Evolutionary conservation across 768 basidiomycete genomes (phyloP).

Genomic region (Tylopilus subfusipes): DNA sequence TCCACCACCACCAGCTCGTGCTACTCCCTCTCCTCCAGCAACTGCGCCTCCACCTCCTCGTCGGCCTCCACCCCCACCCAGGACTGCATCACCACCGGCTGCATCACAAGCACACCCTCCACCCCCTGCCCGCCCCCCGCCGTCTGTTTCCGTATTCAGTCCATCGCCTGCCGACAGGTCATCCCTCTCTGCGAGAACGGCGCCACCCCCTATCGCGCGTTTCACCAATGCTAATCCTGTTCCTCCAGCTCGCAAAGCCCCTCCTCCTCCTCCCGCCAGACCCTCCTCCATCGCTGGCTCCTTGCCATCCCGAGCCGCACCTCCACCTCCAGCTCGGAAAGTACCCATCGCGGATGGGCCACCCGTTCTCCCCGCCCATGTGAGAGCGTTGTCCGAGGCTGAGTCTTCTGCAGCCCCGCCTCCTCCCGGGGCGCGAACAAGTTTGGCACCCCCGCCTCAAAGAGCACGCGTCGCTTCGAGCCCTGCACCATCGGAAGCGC

Average conservation of each 20-base stretch:
- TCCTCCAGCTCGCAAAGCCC: conserved; percentile 34
- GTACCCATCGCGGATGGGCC: conserved; percentile 25
- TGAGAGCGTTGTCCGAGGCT: conserved; percentile 43
- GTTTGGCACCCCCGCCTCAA: conserved; percentile 21
- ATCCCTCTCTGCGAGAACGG: conserved; percentile 15
- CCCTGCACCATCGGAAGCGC: conserved; percentile 21
- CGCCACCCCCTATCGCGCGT: conserved; percentile 30
- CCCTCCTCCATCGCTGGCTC: conserved; percentile 33
- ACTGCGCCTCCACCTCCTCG: conserved; percentile 23
- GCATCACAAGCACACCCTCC: conserved; percentile 23
- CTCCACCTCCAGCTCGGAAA: conserved; percentile 42
- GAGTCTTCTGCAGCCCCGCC: conserved; percentile 35
- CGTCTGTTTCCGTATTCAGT: conserved; percentile 27
- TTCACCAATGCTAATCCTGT: conserved; percentile 9
- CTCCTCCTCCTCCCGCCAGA: conserved; percentile 45
- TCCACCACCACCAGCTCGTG: conserved; percentile 41
- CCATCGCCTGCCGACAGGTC: conserved; percentile 17
- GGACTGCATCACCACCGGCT: conserved; percentile 28
- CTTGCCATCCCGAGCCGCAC: conserved; percentile 31
- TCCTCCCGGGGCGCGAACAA: conserved; percentile 27
- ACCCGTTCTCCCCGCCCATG: conserved; percentile 36
- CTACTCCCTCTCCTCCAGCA: conserved; percentile 27
- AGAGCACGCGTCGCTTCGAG: conserved; percentile 26
- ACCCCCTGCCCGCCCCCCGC: conserved; percentile 26
- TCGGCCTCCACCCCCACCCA: conserved; percentile 33